Evolutionary conservation across 805 yeast species (phyloP), one percentile per base, ranked within the genome.

Genomic region (Pichia eremophila): DNA sequence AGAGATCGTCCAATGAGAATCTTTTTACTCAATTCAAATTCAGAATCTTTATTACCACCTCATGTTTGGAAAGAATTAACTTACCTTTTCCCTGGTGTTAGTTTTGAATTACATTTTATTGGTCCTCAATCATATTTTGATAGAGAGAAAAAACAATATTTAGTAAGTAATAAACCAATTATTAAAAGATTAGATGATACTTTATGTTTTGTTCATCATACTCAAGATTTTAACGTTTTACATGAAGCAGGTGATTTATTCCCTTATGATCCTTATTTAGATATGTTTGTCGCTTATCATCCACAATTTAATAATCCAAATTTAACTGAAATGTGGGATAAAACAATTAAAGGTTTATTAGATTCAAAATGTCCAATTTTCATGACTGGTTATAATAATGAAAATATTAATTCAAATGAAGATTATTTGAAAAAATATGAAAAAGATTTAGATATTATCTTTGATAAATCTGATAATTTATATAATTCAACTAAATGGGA

Each of bases 251-350:
- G 90, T 58, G 97, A 91, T 67, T 86, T 93, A 64, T 87, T 88
- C 81, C 99, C 99, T 6, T 93, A 90, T 65, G 99, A 93, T 65
- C 99, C 99, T 41, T 93, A 91, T 66, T 75, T 87, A 62, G 99
- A 93, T 63, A 79, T 80, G 28, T 93, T 93, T 67, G 89, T 88
- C 76, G 73, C 86, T 46, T 93, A 91, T 84, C 98, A 91, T 64
- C 98, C 99, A 4, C 96, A 96, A 39, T 78, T 89, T 60, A 82
- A 87, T 18, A 84, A 93, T 8, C 85, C 86, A 14, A 95, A 87
- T 59, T 72, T 82, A 22, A 74, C 77, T 63, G 82, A 83, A 50
- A 77, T 79, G 60, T 91, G 98, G 97, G 77, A 77, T 53, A 83
- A 86, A 63, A 74, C 95, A 0, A 69, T 93, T 55, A 88, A 88